phyloP scores from a whole-genome alignment of 352 stramenopile species.

The Nothophytophthora sp. region DNA sequence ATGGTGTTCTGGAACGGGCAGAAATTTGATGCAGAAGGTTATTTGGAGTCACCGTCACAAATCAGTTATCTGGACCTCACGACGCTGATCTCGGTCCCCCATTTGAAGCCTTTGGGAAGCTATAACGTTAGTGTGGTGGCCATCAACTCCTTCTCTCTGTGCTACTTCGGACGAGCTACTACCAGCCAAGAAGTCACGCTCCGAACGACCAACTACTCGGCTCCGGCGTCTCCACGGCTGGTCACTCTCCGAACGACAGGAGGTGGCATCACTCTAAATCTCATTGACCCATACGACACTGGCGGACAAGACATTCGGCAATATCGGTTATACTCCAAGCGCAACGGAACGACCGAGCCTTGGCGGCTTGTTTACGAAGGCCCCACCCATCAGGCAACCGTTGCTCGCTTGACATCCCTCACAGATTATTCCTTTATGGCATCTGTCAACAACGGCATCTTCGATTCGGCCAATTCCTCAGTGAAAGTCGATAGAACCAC shows the following conservation, averaged over 20 bases:
- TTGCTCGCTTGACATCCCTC: slow-evolving; percentile 28
- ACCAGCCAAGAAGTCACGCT: slow-evolving; percentile 21
- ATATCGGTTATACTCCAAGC: slow-evolving; percentile 46
- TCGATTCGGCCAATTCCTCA: slow-evolving; percentile 46
- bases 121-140: slow-evolving; percentile 39
- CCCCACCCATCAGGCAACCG: slow-evolving; percentile 17
- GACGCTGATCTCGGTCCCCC: slow-evolving; percentile 25
- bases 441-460: slow-evolving; percentile 46
- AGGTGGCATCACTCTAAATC: slow-evolving; percentile 44
- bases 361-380: slow-evolving; percentile 45
- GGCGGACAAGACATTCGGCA: slow-evolving; percentile 37
- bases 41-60: slow-evolving; percentile 4
- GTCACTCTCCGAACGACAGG: slow-evolving; percentile 30
- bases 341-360: slow-evolving; percentile 3
- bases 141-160: slow-evolving; percentile 47
- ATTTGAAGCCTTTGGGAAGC: slow-evolving; percentile 23
- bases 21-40: slow-evolving; percentile 16
- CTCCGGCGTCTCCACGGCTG: slow-evolving; percentile 29
- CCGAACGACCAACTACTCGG: slow-evolving; percentile 25
- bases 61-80: slow-evolving; percentile 27
- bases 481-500: slow-evolving; percentile 32
- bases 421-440: slow-evolving; percentile 42
- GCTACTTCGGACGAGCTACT: slow-evolving; percentile 32
- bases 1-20: slow-evolving; percentile 37
- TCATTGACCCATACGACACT: slow-evolving; percentile 50